Base-by-base conservation (phyloP, 768 basidiomycete species). In the Holtermanniella nyarrowii region DNA sequence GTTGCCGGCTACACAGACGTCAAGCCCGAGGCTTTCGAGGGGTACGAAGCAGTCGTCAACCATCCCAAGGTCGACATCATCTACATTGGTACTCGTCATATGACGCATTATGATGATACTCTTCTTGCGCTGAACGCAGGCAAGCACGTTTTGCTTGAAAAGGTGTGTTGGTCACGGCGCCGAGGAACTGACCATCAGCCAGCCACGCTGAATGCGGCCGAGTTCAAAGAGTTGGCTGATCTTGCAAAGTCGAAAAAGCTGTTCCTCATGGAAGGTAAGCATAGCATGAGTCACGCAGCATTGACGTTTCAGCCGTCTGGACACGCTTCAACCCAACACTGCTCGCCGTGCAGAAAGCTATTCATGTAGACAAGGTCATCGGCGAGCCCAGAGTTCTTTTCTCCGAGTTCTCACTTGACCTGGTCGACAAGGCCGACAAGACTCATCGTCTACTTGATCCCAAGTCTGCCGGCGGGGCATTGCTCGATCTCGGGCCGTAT, bases 221-320 rank as follows among this genome's bases (percentile, higher is more conserved):
- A 73, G 43, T 65, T 68, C 48, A 48, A 55, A 39, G 46, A 50
- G 12, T 54, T 73, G 5, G 52, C 60, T 25, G 55, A 54, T n/a
- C 53, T 73, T 18, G 72, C 72, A 1, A 60, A 60, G 26, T 49
- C 42, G 21, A 71, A 71, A 61, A 51, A 58, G n/a, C 26, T 66
- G 3, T 73, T 72, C 47, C 47, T 73, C 5, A 71, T 72, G 69
- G 72, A 73, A 51, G 72, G 70, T 50, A 54, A 55, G 58, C 49
- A 14, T 12, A 23, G 21, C n/a, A 4, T 20, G 14, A 13, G 12
- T 46, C 4, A 5, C 21, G 12, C 16, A n/a, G 14, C 4, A 7
- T 31, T 21, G 25, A 45, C 22, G 7, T 31, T 26, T 11, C 46
- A 65, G 64, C 52, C 45, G 65, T 71, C 14, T 73, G 72, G 72